Conservation (phyloP, 1,139 yeast genomes). For the Scheffersomyces parashehatae region DNA sequence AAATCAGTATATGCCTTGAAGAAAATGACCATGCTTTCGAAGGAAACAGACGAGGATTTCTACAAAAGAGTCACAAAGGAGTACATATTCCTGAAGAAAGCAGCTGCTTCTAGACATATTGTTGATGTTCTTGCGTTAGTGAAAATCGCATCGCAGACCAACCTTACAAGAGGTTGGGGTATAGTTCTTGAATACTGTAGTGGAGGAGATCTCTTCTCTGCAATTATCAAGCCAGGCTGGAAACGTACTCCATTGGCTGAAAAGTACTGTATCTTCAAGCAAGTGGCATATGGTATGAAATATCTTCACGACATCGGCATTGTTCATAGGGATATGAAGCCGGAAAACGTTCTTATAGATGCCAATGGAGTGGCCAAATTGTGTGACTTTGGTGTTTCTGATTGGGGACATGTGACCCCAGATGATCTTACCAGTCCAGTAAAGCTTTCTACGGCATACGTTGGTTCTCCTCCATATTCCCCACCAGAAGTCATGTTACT, state of each 20-base stretch:
- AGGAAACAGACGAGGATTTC: constrained; percentile 66
- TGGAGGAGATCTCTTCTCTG: constrained; percentile 53
- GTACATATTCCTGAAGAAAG: constrained; percentile 56
- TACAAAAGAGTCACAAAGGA: constrained; percentile 66
- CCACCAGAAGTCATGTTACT: constrained; percentile 74
- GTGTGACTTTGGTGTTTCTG: constrained; percentile 78
- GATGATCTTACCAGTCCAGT: constrained; percentile 53
- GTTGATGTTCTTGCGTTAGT: constrained; percentile 57
- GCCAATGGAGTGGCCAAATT: constrained; percentile 62
- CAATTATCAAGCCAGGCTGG: constrained; percentile 51
- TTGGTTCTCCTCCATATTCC: constrained; percentile 80
- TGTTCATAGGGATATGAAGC: constrained; percentile 66
- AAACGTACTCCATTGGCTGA: constrained; percentile 45
- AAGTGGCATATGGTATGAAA: constrained; percentile 52
- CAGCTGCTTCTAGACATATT: constrained; percentile 56
- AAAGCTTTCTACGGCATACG: constrained; percentile 47
- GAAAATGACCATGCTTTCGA: constrained; percentile 58
- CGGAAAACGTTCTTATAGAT: constrained; percentile 61
- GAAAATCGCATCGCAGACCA: constrained; percentile 56
- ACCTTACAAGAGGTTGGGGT: constrained; percentile 73
- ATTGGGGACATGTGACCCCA: constrained; percentile 58
- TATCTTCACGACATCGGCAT: constrained; percentile 58
- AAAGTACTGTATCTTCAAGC: constrained; percentile 64
- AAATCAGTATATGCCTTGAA: constrained; percentile 58
- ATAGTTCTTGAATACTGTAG: constrained; percentile 65